Base-by-base conservation (phyloP, 192 early-diverging fungal genomes). In the Backusella mclennaniae region DNA sequence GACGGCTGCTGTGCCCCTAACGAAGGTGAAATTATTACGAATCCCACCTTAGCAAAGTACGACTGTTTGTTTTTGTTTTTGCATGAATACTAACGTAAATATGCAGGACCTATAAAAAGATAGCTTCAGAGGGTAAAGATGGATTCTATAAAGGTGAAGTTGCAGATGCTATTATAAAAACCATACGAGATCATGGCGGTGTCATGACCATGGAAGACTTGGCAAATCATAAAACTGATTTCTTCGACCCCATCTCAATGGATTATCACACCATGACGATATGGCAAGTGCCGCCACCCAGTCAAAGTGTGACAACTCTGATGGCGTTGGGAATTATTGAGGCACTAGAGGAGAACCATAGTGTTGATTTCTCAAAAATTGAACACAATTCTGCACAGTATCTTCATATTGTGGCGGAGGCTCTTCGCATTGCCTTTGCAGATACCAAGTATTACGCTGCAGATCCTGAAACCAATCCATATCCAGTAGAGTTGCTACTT, bases 261-360 rank as follows among this genome's bases (percentile, higher is more conserved):
- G 85, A 86, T 35, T 95, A 92, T 78, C 81, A 87, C 29, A 87
- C 82, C 11, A 41, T 85, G 36, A 85, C 80, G 4, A 80, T 95
- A 6, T 83, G 89, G 78, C 92, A 95, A 80, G 90, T 90, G 56
- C 88, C 92, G 29, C 94, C 94, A 4, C 94, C 94, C 67, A 90
- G 91, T 26, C 89, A 92, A 74, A 92, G 92, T 8, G 84, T 95
- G 29, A 87, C 87, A 8, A 91, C 93, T 12, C 79, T 94, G n/a
- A 84, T 93, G 49, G 92, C 92, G 3, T 77, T 95, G 19, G 91
- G 91, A 1, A 89, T 94, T 29, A 73, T 93, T 5, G 84, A 90
- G n/a, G 77, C 77, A 17, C 78, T 93, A 5, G 84, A 93, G 77
- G 52, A 79, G 14, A 19, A 67, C 6, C 82, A 83, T 12, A 76